A percentile compares a stretch with the other conserved stretches of the same genome.
phyloP scores from a whole-genome alignment of 2,329 filamentous ascomycete species.

The Aaosphaeria pasadenensis region DNA sequence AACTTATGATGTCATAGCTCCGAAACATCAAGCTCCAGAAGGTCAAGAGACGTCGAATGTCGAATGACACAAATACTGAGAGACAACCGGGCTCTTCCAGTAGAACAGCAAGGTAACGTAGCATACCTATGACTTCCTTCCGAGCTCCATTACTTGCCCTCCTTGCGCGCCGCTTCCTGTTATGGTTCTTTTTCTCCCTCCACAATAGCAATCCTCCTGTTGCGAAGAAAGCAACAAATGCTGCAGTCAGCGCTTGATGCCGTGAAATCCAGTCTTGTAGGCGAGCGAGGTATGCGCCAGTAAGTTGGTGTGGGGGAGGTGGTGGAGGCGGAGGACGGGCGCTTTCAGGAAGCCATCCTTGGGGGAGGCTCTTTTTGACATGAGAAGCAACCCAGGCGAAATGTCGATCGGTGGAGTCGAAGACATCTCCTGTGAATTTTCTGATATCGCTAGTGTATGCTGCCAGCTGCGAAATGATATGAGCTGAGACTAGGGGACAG shows the following conservation, averaged over 20 bases:
- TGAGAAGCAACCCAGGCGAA: slow-evolving; percentile 72
- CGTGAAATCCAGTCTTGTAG: slow-evolving; percentile 68
- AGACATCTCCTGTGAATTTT: slow-evolving; percentile 68
- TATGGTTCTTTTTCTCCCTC: slow-evolving; percentile 58
- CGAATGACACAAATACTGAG: too few relatives aligned
- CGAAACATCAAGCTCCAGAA: too few relatives aligned
- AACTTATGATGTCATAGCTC: too few relatives aligned
- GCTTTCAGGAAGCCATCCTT: slow-evolving; percentile 70
- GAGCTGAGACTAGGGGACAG: not conserved
- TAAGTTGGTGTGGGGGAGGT: slow-evolving; percentile 42
- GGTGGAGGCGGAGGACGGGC: slow-evolving; percentile 54
- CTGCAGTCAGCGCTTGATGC: slow-evolving; percentile 71
- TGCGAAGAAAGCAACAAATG: slow-evolving; percentile 67
- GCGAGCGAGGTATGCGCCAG: slow-evolving; percentile 50
- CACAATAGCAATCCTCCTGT: slow-evolving; percentile 60
- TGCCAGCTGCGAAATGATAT: slow-evolving; percentile 45
- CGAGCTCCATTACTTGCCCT: slow-evolving; percentile 79
- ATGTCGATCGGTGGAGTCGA: slow-evolving; percentile 76
- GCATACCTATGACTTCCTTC: slow-evolving; percentile 62
- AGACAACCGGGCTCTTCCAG: too few relatives aligned
- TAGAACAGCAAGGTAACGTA: not conserved
- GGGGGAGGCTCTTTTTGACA: slow-evolving; percentile 66
- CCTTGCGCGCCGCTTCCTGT: slow-evolving; percentile 69
- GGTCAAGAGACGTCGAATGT: too few relatives aligned
- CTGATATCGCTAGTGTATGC: slow-evolving; percentile 64